Conservation (phyloP, 768 basidiomycete species). For the Hydnomerulius pinastri region DNA sequence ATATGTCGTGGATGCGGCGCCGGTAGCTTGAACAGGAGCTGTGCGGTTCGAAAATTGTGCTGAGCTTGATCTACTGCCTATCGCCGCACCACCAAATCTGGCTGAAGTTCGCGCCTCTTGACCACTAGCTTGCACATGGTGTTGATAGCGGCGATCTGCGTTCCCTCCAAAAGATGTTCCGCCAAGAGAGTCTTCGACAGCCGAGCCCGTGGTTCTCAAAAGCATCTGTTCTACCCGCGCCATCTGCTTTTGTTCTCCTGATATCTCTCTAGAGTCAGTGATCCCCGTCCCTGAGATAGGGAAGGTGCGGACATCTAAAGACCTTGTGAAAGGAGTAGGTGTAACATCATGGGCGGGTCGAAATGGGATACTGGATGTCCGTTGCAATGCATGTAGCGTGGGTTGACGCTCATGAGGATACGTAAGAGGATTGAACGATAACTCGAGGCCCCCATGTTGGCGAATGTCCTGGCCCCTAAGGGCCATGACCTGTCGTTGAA, state of each 20-base stretch:
- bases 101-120: no score
- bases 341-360: background rate
- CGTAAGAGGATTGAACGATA: background rate
- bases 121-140: no score
- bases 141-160: no score
- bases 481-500: background rate
- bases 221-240: background rate
- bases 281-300: background rate
- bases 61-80: no score
- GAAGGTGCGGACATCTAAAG: background rate
- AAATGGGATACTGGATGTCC: background rate
- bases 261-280: no score
- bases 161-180: background rate
- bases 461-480: background rate
- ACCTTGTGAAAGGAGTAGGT: background rate
- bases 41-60: no score
- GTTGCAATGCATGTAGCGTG: background rate
- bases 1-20: no score
- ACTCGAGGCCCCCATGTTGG: background rate
- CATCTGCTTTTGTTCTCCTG: background rate
- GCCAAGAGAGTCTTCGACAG: no score
- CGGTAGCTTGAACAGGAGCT: no score
- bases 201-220: background rate
- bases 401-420: background rate
- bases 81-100: no score